A percentile compares a stretch with the other conserved stretches of the same genome.
Conservation (phyloP, 164 flowering plant genomes). For the Nymphaea colorata region DNA sequence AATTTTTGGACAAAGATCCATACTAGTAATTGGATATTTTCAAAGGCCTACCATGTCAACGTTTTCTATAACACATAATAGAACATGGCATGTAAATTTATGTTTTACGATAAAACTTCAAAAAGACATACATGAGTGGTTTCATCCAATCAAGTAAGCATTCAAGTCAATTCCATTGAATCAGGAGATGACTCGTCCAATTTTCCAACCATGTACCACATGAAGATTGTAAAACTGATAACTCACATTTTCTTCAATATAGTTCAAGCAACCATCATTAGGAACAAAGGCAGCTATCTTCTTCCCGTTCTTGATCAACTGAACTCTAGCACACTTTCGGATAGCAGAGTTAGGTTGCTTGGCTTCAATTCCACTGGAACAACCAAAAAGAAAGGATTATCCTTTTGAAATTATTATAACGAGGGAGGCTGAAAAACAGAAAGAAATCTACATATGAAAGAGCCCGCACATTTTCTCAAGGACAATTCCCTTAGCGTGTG, state of each 20-base stretch:
- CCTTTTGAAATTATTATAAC: not conserved
- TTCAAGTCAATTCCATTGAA: no score
- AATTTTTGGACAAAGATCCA: no score
- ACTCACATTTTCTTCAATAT: constrained; percentile 24
- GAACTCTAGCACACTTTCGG: constrained; percentile 25
- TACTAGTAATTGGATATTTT: no score
- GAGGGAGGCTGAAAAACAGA: not conserved
- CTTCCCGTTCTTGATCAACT: constrained; percentile 24
- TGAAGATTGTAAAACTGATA: no score
- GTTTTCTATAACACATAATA: no score
- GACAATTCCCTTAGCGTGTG: constrained; percentile 28
- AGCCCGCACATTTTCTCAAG: constrained; percentile 18
- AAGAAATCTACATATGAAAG: not conserved
- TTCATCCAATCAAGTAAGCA: no score
- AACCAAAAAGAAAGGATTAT: not conserved
- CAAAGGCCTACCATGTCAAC: no score
- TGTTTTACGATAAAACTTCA: no score
- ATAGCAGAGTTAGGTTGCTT: constrained; percentile 29
- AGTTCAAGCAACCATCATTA: constrained; percentile 28
- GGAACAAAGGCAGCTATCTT: constrained; percentile 28
- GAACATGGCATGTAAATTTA: no score
- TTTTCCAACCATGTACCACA: no score
- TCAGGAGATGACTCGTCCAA: no score
- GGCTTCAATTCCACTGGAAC: constrained; percentile 23
- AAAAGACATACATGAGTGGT: no score